Conservation (phyloP, 2,329 filamentous ascomycete species). For the Pseudonectria buxi region DNA sequence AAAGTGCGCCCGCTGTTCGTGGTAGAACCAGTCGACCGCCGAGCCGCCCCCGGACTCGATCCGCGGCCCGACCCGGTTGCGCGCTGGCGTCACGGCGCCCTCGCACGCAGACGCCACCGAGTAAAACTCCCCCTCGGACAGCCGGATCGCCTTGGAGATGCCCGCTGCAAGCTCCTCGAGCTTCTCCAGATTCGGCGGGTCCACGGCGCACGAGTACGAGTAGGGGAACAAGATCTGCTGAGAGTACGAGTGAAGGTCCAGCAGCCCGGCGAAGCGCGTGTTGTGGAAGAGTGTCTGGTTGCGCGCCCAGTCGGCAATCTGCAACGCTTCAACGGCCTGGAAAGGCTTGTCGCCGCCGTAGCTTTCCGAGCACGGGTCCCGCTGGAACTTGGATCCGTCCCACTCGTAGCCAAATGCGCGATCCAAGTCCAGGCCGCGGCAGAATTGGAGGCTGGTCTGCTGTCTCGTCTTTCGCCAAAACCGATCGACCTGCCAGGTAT, state of each 20-base stretch:
- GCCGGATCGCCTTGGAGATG: constrained; percentile 79
- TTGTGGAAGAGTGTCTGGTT: constrained; percentile 65
- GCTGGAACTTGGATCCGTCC: constrained; percentile 59
- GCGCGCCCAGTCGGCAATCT: constrained; percentile 73
- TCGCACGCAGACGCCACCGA: constrained; percentile 81
- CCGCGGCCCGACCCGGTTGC: constrained; percentile 27
- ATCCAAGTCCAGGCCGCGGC: constrained; percentile 82
- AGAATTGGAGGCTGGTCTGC: constrained; percentile 73
- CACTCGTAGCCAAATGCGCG: constrained; percentile 80
- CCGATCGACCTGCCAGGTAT: constrained; percentile 85
- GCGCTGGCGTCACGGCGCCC: constrained; percentile 50
- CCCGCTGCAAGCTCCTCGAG: constrained; percentile 84
- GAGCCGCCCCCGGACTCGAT: constrained; percentile 76
- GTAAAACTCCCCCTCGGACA: constrained; percentile 70
- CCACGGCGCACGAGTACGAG: constrained; percentile 69
- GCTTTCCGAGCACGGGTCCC: constrained; percentile 83
- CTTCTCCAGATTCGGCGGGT: constrained; percentile 83
- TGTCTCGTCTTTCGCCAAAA: constrained; percentile 95
- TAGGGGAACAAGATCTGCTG: constrained; percentile 94
- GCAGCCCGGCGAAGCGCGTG: constrained; percentile 70
- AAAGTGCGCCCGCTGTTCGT: constrained; percentile 73
- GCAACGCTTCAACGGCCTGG: constrained; percentile 70
- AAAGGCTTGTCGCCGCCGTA: constrained; percentile 81
- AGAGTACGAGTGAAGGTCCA: constrained; percentile 92
- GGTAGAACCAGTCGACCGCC: constrained; percentile 92